Conservation (phyloP, 1,139 yeast species). For the Tardiomyces depauwii region DNA sequence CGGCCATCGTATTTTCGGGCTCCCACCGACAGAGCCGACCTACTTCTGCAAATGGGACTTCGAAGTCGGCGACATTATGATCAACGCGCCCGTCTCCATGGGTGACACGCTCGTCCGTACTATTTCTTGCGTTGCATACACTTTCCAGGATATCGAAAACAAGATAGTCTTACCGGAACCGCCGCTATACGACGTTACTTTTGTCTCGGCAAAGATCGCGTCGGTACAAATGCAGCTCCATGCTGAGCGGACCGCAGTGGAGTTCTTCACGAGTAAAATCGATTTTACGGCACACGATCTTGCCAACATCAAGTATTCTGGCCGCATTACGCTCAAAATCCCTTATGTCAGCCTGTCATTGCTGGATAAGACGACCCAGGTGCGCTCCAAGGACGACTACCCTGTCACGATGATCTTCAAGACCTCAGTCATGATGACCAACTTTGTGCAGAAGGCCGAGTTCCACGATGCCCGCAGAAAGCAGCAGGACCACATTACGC, state of each 20-base stretch:
- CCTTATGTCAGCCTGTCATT: slow-evolving; percentile 30
- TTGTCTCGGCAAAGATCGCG: slow-evolving; percentile 30
- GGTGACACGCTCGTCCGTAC: slow-evolving; percentile 40
- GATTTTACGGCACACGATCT: slow-evolving; percentile 51
- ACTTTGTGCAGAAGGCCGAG: slow-evolving; percentile 46
- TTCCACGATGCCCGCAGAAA: slow-evolving; percentile 34
- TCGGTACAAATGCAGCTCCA: slow-evolving; percentile 22
- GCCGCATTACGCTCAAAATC: slow-evolving; percentile 39
- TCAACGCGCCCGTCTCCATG: slow-evolving; percentile 24
- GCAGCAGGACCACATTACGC: slow-evolving; percentile 56
- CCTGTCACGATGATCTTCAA: slow-evolving; percentile 27
- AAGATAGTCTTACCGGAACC: slow-evolving; percentile 48
- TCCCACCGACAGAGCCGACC: slow-evolving; percentile 82
- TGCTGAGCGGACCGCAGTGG: slow-evolving; percentile 22
- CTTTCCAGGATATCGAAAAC: slow-evolving; percentile 68
- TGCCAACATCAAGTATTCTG: slow-evolving; percentile 55
- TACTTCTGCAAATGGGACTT: slow-evolving; percentile 89
- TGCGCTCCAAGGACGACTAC: slow-evolving; percentile 3
- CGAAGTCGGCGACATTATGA: slow-evolving; percentile 44
- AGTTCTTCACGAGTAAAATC: slow-evolving; percentile 26
- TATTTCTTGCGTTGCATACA: slow-evolving; percentile 41
- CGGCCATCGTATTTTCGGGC: slow-evolving; percentile 87
- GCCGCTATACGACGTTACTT: slow-evolving; percentile 56
- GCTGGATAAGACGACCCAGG: slow-evolving; percentile 1
- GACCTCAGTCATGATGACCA: slow-evolving; percentile 49